Evolutionary conservation across 805 yeast species (phyloP).

Genomic region (Maudiozyma barnettii): DNA sequence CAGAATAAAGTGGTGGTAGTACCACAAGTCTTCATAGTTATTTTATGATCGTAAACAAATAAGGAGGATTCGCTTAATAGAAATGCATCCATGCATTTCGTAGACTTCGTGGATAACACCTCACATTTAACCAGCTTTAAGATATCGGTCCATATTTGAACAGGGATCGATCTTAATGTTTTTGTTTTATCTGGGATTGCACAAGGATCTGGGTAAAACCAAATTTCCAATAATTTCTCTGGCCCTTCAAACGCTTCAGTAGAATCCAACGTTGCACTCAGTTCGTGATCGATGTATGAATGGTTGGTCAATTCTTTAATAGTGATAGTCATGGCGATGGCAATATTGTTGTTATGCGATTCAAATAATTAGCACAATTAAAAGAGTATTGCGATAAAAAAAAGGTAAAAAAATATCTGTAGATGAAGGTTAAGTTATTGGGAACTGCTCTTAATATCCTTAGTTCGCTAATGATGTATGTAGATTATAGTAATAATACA

Average conservation of each 20-base stretch:
- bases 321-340: constrained; percentile 25
- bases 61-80: constrained; percentile 81
- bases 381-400: too few relatives aligned
- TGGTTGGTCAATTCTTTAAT: constrained; percentile 31
- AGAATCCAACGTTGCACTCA: constrained; percentile 73
- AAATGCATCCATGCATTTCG: constrained; percentile 65
- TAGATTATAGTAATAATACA: too few relatives aligned
- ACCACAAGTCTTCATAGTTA: constrained; percentile 90
- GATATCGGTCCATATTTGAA: constrained; percentile 58
- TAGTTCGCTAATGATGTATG: too few relatives aligned
- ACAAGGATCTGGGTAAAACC: constrained; percentile 54
- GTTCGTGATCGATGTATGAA: constrained; percentile 63
- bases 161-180: constrained; percentile 57
- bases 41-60: constrained; percentile 78
- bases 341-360: too few relatives aligned
- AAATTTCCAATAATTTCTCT: constrained; percentile 81
- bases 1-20: constrained; percentile 86
- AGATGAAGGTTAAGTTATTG: too few relatives aligned
- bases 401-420: too few relatives aligned
- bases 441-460: too few relatives aligned
- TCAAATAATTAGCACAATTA: too few relatives aligned
- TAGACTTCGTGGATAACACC: constrained; percentile 67
- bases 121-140: constrained; percentile 82
- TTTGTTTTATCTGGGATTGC: constrained; percentile 24
- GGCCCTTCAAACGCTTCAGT: constrained; percentile 96